Evolutionary conservation across 495 filamentous ascomycete genomes (phyloP).

Genomic region (Aspergillus sparsus): DNA sequence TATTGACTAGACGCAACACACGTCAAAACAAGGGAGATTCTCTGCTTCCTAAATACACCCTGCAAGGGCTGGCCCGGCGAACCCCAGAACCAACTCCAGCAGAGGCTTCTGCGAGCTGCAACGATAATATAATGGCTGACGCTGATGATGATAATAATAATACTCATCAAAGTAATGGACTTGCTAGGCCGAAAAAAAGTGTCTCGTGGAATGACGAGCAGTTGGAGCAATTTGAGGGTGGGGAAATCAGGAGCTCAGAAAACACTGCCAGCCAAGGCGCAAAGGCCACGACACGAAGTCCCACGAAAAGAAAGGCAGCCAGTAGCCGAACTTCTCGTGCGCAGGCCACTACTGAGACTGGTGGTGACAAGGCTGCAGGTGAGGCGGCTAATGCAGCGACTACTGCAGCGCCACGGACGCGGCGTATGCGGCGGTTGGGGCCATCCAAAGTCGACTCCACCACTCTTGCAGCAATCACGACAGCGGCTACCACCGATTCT

Average conservation of each 20-base stretch:
- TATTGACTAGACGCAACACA: slow-evolving; percentile 58
- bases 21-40: slow-evolving; percentile 57
- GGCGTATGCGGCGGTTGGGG: slow-evolving; percentile 41
- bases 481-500: slow-evolving; percentile 9
- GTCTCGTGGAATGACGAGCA: slow-evolving; percentile 49
- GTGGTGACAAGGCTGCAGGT: slow-evolving; percentile 21
- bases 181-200: slow-evolving; percentile 28
- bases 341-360: slow-evolving; percentile 26
- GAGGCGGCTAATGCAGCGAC: slow-evolving; percentile 30
- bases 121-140: too few relatives aligned
- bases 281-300: slow-evolving; percentile 11
- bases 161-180: slow-evolving; percentile 6
- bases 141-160: slow-evolving; percentile 14
- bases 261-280: slow-evolving; percentile 20
- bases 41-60: slow-evolving; percentile 45
- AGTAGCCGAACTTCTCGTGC: slow-evolving; percentile 32
- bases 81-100: slow-evolving; percentile 10
- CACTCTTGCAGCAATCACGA: slow-evolving; percentile 3
- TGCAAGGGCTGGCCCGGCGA: slow-evolving; percentile 45
- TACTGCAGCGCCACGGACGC: slow-evolving; percentile 36
- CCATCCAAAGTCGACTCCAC: slow-evolving; percentile 27
- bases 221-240: slow-evolving; percentile 39
- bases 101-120: not conserved
- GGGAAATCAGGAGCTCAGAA: slow-evolving; percentile 22
- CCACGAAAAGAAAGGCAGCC: slow-evolving; percentile 32